Conservation (phyloP, 495 filamentous ascomycete genomes). For the Amniculicola lignicola region DNA sequence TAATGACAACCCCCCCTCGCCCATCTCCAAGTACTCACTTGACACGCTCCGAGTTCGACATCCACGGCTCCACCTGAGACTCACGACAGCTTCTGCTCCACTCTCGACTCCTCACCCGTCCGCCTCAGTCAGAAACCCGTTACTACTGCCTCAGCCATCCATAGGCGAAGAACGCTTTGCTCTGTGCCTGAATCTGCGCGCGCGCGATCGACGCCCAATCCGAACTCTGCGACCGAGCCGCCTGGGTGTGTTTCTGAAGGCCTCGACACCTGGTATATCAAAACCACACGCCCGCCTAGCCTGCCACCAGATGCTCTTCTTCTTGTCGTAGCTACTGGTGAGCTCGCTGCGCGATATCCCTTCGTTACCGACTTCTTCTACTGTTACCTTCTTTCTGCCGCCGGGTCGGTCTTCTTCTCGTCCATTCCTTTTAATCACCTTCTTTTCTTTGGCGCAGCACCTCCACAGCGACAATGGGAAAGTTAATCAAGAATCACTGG, state of each 20-base stretch:
- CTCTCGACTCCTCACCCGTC: background rate
- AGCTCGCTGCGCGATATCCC: slow-evolving; percentile 34
- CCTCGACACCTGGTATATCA: slow-evolving; percentile 28
- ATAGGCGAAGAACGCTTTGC: background rate
- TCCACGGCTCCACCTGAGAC: slow-evolving; percentile 9
- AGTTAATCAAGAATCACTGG: slow-evolving; percentile 99
- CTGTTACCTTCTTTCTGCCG: slow-evolving; percentile 15
- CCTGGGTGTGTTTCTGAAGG: too few species aligned
- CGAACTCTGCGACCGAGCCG: background rate
- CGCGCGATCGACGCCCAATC: background rate
- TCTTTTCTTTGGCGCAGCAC: slow-evolving; percentile 13
- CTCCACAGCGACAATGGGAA: slow-evolving; percentile 66
- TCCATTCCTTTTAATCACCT: slow-evolving; percentile 27
- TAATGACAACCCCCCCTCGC: slow-evolving; percentile 10
- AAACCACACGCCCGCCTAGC: slow-evolving; percentile 19
- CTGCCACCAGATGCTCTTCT: slow-evolving; percentile 25
- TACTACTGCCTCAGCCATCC: slow-evolving; percentile 22
- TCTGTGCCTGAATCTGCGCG: slow-evolving; percentile 22
- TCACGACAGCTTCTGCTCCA: background rate
- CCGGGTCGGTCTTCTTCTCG: slow-evolving; percentile 31
- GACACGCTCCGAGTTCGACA: slow-evolving; percentile 17
- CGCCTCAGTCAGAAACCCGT: too few species aligned
- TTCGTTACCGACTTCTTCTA: slow-evolving; percentile 22
- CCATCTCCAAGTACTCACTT: slow-evolving; percentile 21
- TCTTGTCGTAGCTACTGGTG: slow-evolving; percentile 34